Conservation (phyloP, 2,329 filamentous ascomycete genomes). For the Diplodia seriata region DNA sequence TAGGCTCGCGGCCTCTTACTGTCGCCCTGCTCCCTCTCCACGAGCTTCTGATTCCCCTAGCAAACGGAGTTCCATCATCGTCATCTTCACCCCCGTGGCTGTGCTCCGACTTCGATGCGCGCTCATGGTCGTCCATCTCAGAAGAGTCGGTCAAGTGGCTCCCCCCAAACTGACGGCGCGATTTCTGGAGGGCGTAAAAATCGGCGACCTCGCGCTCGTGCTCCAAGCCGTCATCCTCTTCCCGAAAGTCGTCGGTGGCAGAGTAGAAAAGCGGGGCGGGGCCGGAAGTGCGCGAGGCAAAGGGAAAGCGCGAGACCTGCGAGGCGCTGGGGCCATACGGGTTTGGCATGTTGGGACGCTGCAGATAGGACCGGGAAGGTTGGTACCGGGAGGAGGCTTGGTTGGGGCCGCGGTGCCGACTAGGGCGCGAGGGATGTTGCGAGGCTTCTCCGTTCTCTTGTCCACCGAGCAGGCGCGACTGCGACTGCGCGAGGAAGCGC, state of each 20-base stretch:
- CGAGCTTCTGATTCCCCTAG: constrained; percentile 62
- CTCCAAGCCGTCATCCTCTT: constrained; percentile 92
- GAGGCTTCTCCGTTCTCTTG: constrained; percentile 41
- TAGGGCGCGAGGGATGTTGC: constrained; percentile 51
- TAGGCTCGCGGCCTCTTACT: constrained; percentile 46
- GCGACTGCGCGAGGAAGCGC: constrained; percentile 93
- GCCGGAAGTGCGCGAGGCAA: constrained; percentile 78
- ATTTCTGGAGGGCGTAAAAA: constrained; percentile 88
- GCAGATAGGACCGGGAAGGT: constrained; percentile 58
- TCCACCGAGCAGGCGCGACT: constrained; percentile 82
- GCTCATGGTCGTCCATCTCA: constrained; percentile 76
- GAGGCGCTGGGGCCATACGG: constrained; percentile 78
- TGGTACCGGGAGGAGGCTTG: constrained; percentile 57
- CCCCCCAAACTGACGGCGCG: constrained; percentile 84
- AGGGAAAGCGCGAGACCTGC: constrained; percentile 77
- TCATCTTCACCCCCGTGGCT: constrained; percentile 51
- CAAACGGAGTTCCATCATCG: constrained; percentile 43
- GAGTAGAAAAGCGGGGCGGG: constrained; percentile 96
- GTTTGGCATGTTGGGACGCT: constrained; percentile 64
- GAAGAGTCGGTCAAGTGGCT: constrained; percentile 85
- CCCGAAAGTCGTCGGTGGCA: constrained; percentile 85
- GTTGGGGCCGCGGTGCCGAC: constrained; percentile 56
- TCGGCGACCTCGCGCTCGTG: constrained; percentile 92
- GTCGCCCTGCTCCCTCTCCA: constrained; percentile 59
- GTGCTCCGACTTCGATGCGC: constrained; percentile 53